Base-by-base conservation (phyloP, 2,329 filamentous ascomycete species). In the Hypoxylon sp. region DNA sequence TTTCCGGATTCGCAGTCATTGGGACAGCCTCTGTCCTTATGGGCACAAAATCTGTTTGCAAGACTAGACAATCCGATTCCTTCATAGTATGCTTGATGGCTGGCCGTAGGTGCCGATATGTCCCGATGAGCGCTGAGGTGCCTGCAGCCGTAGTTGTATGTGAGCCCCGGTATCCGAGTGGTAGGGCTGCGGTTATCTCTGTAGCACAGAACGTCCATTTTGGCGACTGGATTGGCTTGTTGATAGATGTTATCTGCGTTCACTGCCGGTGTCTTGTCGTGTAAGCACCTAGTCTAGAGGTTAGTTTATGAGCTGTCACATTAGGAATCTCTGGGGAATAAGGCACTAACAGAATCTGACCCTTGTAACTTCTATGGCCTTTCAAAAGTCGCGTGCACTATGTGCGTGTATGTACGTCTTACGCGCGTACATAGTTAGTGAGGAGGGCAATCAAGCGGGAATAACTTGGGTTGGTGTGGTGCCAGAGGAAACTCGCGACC, bases 231-330 rank as follows among this genome's bases (percentile, higher is more conserved):
- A 31, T 51, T 37, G 42, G 35, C 54, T 58, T 70, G 57, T 51
- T 35, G 22, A 31, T 27, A 20, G 44, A 53, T n/a, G 17, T 35
- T 55, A 3, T 58, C 22, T 11, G 35, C 48, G 27, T 64, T 61
- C 51, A 49, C 49, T 55, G 17, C 17, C 53, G 37, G 22, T 35
- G 40, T 61, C 55, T 61, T 50, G 30, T 37, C 46, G 42, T 17
- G 50, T 40, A 46, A 48, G 30, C 50, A 54, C 65, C 60, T 64
- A 57, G 46, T 35, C 42, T 30, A 25, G 31, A 30, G 2, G 59
- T 71, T 42, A 65, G 66, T 64, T 50, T 71, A 61, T 72, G 66
- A 68, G 67, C 57, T 68, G 31, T 68, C 66, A 68, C 63, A 65
- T 65, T 61, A 11, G 46, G 37, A 44, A 69, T 66, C 50, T 65